phyloP scores from a whole-genome alignment of 2,329 filamentous ascomycete genomes.

The Diaporthe sp. region DNA sequence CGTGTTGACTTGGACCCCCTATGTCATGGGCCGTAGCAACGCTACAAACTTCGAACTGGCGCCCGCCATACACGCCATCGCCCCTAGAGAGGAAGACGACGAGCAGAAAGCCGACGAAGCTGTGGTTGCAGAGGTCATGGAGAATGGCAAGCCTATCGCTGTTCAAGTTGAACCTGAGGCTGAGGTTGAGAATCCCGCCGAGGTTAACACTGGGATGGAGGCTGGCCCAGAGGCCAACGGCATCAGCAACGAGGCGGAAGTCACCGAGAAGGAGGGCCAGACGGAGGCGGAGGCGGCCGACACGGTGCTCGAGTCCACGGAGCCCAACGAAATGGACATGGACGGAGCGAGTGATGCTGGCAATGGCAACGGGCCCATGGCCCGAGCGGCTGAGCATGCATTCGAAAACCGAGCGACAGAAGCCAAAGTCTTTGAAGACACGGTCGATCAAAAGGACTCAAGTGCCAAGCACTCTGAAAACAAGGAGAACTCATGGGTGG shows the following conservation, averaged over 20 bases:
- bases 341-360: constrained; percentile 20
- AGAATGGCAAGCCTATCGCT: constrained; percentile 49
- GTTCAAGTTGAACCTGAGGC: constrained; percentile 41
- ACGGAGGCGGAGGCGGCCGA: constrained; percentile 40
- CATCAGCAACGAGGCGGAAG: background rate
- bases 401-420: background rate
- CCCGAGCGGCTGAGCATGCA: background rate
- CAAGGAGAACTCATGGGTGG: constrained; percentile 53
- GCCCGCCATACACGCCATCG: constrained; percentile 85
- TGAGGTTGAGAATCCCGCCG: constrained; percentile 1
- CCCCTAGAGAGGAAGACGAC: constrained; percentile 83
- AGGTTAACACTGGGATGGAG: background rate
- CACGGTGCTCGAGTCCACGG: constrained; percentile 54
- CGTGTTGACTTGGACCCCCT: constrained; percentile 93
- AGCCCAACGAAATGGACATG: constrained; percentile 49
- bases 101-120: constrained; percentile 53
- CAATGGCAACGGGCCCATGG: constrained; percentile 34
- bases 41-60: constrained; percentile 86
- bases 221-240: background rate
- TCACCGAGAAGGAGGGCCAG: background rate
- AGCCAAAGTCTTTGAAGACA: background rate
- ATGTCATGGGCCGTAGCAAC: constrained; percentile 92
- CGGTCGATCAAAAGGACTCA: constrained; percentile 27
- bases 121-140: constrained; percentile 46
- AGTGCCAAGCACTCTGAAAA: constrained; percentile 46